Conservation (phyloP, 2,329 filamentous ascomycete genomes). For the Botryotinia globosa region DNA sequence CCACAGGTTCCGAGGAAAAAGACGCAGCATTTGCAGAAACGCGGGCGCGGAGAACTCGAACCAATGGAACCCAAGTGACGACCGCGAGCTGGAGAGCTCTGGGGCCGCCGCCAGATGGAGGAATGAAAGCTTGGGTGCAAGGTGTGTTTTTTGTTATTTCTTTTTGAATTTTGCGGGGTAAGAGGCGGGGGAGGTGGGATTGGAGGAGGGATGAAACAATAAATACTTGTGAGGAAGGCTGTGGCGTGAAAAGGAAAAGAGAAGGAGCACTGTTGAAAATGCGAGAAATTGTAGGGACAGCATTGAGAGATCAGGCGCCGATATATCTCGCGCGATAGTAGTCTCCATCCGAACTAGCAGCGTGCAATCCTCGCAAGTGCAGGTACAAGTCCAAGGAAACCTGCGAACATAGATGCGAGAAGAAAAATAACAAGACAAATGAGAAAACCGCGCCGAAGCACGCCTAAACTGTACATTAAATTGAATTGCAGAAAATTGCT, state of each 20-base stretch:
- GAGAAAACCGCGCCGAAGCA: not conserved
- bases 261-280: too few relatives aligned
- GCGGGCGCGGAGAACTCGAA: slow-evolving; percentile 1
- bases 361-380: not conserved
- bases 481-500: not conserved
- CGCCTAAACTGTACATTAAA: not conserved
- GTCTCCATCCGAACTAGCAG: too few relatives aligned
- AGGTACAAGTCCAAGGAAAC: not conserved
- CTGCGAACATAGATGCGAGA: not conserved
- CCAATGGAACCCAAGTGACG: slow-evolving; percentile 26
- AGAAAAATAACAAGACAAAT: not conserved
- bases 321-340: not conserved
- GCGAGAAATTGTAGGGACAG: not conserved
- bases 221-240: too few relatives aligned
- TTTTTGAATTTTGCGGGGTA: not conserved
- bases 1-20: not conserved
- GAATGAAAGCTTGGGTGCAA: slow-evolving; percentile 34
- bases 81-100: slow-evolving; percentile 35
- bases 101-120: slow-evolving; percentile 38
- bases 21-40: not conserved
- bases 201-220: not conserved
- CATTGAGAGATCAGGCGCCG: not conserved
- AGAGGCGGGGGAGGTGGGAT: not conserved
- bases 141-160: slow-evolving; percentile 25
- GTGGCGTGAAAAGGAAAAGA: not conserved